Conservation (phyloP, 257 asterid species). For the Capsicum chinense region DNA sequence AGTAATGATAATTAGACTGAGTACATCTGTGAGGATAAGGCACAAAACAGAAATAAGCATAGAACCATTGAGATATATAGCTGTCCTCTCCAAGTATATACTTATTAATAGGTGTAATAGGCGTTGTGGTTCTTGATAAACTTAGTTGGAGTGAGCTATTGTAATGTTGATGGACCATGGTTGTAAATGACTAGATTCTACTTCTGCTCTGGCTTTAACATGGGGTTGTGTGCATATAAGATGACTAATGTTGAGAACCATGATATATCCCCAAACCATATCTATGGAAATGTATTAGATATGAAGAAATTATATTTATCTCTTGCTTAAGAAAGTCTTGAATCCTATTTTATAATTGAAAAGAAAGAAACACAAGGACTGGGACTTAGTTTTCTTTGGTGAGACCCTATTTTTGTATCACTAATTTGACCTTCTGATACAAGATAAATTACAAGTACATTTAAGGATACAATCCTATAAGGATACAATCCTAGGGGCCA, state of each 20-base stretch:
- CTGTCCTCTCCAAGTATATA: not conserved
- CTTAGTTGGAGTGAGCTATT: not conserved
- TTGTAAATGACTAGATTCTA: not conserved
- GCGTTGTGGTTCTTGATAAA: not conserved
- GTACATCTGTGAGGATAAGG: not conserved
- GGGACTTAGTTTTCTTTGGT: not conserved
- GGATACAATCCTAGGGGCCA: no score
- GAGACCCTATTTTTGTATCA: constrained; percentile 4
- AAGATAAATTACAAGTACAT: no score
- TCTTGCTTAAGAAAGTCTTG: constrained; percentile 6
- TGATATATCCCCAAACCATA: not conserved
- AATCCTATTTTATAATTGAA: constrained; percentile 13
- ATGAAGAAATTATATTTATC: not conserved
- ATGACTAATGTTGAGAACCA: not conserved
- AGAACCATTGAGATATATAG: not conserved
- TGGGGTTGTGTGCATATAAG: not conserved
- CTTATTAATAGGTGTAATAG: not conserved
- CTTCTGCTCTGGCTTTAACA: not conserved
- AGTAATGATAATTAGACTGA: not conserved
- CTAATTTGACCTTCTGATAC: not conserved
- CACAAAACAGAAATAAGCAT: not conserved
- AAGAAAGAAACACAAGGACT: not conserved
- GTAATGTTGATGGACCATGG: not conserved
- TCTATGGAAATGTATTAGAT: not conserved
- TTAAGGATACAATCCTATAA: no score